Conservation (phyloP, 495 filamentous ascomycete species). For the Tuber indicum region DNA sequence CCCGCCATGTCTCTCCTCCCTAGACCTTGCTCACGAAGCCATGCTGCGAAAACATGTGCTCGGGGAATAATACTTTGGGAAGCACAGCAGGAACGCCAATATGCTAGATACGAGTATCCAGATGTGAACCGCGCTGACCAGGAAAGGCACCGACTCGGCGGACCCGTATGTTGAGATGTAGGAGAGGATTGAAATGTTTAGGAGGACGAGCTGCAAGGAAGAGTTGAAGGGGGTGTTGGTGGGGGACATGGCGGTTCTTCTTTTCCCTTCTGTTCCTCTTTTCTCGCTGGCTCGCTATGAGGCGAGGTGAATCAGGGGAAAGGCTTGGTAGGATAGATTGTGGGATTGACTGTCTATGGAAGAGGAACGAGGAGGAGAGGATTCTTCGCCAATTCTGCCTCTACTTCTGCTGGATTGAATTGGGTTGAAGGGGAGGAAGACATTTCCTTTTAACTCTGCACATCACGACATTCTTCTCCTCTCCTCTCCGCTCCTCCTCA, state of each 20-base stretch:
- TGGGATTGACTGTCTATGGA: background rate
- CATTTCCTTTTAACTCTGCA: slow-evolving; percentile 1
- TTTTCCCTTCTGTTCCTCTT: background rate
- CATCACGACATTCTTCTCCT: background rate
- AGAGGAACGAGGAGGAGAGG: background rate
- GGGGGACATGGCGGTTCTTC: slow-evolving; percentile 19
- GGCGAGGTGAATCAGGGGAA: background rate
- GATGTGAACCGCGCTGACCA: slow-evolving; percentile 23
- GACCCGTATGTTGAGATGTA: slow-evolving; percentile 28
- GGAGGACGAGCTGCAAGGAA: slow-evolving; percentile 26
- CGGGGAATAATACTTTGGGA: slow-evolving; percentile 33
- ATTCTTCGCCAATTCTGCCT: background rate
- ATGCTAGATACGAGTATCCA: slow-evolving; percentile 35
- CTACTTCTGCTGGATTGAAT: background rate
- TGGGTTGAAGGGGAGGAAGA: background rate
- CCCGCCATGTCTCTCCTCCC: background rate
- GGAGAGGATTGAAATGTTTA: slow-evolving; percentile 29
- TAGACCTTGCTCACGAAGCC: background rate
- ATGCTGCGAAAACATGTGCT: slow-evolving; percentile 26
- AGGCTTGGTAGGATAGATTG: background rate
- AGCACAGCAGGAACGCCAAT: slow-evolving; percentile 28
- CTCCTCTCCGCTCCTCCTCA: background rate
- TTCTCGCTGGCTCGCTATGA: background rate
- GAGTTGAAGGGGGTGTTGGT: slow-evolving; percentile 17
- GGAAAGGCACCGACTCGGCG: slow-evolving; percentile 20